Conservation (phyloP, 495 filamentous ascomycete genomes). For the Terfezia boudieri region DNA sequence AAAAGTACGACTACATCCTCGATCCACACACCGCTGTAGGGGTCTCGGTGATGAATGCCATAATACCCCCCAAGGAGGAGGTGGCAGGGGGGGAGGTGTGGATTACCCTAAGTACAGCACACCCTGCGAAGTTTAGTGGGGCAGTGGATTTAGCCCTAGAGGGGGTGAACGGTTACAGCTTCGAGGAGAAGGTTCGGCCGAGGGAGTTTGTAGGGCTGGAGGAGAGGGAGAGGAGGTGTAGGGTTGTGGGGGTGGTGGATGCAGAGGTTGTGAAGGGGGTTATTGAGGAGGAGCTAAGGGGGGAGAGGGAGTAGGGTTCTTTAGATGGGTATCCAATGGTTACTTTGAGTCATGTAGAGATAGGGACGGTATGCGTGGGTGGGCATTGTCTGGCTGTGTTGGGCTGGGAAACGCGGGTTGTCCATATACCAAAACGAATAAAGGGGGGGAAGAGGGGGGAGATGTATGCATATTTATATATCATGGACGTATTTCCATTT, state of each 20-base stretch:
- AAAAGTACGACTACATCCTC: slow-evolving; percentile 45
- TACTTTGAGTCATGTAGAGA: too few species aligned
- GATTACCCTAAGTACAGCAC: slow-evolving; percentile 73
- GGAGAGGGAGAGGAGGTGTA: slow-evolving; percentile 39
- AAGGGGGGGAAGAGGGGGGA: too few species aligned
- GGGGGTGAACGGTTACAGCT: slow-evolving; percentile 41
- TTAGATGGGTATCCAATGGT: too few species aligned
- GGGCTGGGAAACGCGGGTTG: too few species aligned
- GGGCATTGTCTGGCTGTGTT: too few species aligned
- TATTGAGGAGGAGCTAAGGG: slow-evolving; percentile 31
- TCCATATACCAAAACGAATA: too few species aligned
- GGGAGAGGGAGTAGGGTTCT: slow-evolving; percentile 6
- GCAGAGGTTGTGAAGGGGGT: slow-evolving; percentile 33
- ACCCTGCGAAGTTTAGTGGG: slow-evolving; percentile 76
- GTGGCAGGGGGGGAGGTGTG: slow-evolving; percentile 27
- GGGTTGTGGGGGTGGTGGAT: slow-evolving; percentile 28
- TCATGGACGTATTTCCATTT: too few species aligned
- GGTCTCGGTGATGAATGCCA: slow-evolving; percentile 44
- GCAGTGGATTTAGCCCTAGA: slow-evolving; percentile 57
- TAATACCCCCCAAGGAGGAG: slow-evolving; percentile 23
- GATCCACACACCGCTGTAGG: slow-evolving; percentile 87
- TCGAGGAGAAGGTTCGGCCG: slow-evolving; percentile 49
- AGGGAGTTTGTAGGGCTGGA: slow-evolving; percentile 54
- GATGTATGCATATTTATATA: too few species aligned
- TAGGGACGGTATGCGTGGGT: too few species aligned